Base-by-base conservation (phyloP, 1,139 yeast species). In the Geotrichum histeridarum region DNA sequence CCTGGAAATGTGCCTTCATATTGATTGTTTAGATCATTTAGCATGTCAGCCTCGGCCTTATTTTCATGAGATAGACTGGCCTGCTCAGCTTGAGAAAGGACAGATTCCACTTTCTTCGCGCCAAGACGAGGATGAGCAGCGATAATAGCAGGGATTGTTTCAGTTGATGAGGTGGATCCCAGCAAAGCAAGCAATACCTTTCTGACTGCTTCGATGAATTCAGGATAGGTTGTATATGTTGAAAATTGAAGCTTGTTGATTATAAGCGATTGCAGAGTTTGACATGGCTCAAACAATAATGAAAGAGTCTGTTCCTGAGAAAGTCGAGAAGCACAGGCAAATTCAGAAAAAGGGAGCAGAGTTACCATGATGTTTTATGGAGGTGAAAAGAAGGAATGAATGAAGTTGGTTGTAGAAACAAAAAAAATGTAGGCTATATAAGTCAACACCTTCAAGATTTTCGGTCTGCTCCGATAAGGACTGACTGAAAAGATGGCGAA, bases 101-200 rank as follows among this genome's bases (percentile, higher is more conserved):
- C 73, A 8, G 94, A 84, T 30, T 70, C 76, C 27, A 70, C 67
- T 48, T 73, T 67, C 70, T 76, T 41, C 78, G 82, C 60, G 76
- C 89, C 97, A 32, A 90, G 74, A 56, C 96, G 75, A n/a, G 97
- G 97, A 70, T 90, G 97, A 0, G 96, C 95, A 0, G 88, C 83
- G 17, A 90, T 76, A 68, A 60, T 65, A 50, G 50, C 59, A 42
- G 50, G 66, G 58, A 59, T 67, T 51, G 58, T 63, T 36, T 9
- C 42, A 3, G 15, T 30, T 4, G 35, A 11, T 6, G 42, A 11
- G 12, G 41, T 9, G 11, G 44, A n/a, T 6, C 44, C 39, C 17
- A 60, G 57, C 35, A 75, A 69, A 1, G 61, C 53, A 4, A 74
- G 60, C 12, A 86, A 70, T 14, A 66, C 64, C 0, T 45, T 22